phyloP scores from a whole-genome alignment of 345 rosid species.

The Brassica napus region Da-Ae NC_063434.1:24855001-24855500 shows the following conservation, averaged over 20 bases:
- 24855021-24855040: background rate
- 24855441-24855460: background rate
- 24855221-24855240: conserved; percentile 65
- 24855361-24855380: background rate
- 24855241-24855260: conserved; percentile 37
- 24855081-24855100: conserved; percentile 58
- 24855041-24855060: background rate
- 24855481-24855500: background rate
- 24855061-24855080: conserved; percentile 25
- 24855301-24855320: background rate
- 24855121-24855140: conserved; percentile 68
- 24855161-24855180: conserved; percentile 47
- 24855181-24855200: conserved; percentile 48
- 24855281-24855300: background rate
- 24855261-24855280: background rate
- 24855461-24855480: background rate
- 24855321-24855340: background rate
- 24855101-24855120: conserved; percentile 66
- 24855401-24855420: background rate
- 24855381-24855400: background rate
- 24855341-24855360: background rate
- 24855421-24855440: background rate
- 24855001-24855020: background rate
- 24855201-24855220: conserved; percentile 86
- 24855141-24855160: conserved; percentile 38